These are phyloP conservation scores for Chlorencoelia australis DNA, from an alignment of 2,329 filamentous ascomycete species.

Conservation along the genomic window DNA sequence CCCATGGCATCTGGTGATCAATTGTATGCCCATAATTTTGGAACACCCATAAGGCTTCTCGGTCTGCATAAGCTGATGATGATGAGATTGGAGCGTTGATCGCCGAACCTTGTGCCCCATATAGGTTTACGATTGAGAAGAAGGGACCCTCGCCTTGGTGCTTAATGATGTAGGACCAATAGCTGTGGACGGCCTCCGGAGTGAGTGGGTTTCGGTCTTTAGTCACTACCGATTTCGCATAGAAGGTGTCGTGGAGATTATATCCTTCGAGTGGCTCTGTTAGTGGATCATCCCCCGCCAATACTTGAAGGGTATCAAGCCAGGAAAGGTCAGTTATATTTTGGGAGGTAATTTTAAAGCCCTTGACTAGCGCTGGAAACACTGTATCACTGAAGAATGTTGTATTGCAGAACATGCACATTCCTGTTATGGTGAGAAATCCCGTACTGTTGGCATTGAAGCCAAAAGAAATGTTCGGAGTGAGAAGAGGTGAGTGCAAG, in stretches of 20 bases:
- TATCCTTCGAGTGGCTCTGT: conserved; percentile 29
- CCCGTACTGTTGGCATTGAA: conserved; percentile 31
- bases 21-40: conserved; percentile 15
- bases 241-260: conserved; percentile 33
- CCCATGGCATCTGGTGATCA: conserved; percentile 8
- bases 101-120: conserved; percentile 11
- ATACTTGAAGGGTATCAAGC: conserved; percentile 26
- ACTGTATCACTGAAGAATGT: conserved; percentile 30
- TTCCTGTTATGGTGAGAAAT: conserved; percentile 29
- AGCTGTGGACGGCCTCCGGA: conserved; percentile 5
- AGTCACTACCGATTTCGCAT: conserved; percentile 4
- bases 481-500: conserved; percentile 31
- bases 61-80: conserved; percentile 11
- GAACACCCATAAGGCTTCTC: conserved; percentile 16
- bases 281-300: conserved; percentile 8
- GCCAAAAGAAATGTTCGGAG: conserved; percentile 32
- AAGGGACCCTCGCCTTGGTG: conserved; percentile 12
- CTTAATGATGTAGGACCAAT: conserved; percentile 6
- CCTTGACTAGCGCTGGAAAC: conserved; percentile 30
- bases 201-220: conserved; percentile 8
- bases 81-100: conserved; percentile 10
- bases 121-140: conserved; percentile 19
- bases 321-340: conserved; percentile 20
- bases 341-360: conserved; percentile 23
- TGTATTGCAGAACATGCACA: conserved; percentile 30